These are phyloP conservation scores for Alternaria consortialis DNA, from an alignment of 2,329 filamentous ascomycete species.

Conservation along the genomic window DNA sequence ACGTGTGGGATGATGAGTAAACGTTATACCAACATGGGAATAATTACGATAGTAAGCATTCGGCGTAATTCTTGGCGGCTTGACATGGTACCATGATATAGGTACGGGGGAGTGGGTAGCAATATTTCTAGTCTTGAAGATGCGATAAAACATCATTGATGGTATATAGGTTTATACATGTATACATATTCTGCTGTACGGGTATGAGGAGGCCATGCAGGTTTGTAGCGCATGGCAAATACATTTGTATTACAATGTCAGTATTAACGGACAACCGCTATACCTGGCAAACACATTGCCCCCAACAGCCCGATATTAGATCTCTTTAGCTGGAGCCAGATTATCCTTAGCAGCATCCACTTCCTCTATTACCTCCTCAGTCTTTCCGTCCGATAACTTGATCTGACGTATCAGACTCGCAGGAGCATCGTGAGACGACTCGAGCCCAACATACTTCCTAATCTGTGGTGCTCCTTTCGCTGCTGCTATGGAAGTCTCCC, in stretches of 20 bases:
- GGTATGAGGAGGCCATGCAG: neutral
- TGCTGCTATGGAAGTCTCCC: neutral
- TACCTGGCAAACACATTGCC: neutral
- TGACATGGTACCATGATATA: neutral
- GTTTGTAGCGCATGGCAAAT: neutral
- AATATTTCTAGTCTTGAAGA: neutral
- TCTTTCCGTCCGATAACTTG: neutral
- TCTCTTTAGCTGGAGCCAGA: neutral
- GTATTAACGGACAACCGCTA: neutral
- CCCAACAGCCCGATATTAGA: neutral
- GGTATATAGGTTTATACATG: neutral
- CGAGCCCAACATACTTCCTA: slow-evolving; percentile 17
- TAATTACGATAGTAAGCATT: neutral
- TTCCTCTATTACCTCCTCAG: neutral
- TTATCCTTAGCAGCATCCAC: neutral
- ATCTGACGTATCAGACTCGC: neutral
- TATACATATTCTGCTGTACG: neutral
- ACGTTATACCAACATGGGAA: neutral
- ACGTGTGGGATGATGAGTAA: neutral
- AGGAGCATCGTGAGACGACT: slow-evolving; percentile 8
- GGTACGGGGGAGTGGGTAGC: neutral
- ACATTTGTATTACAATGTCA: neutral
- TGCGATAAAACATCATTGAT: neutral
- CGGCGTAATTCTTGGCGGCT: neutral
- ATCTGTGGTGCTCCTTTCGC: slow-evolving; percentile 4